A percentile compares a stretch with the other conserved stretches of the same genome.
Evolutionary conservation across 495 filamentous ascomycete genomes (phyloP).

Genomic region (Trichoderma asperelloides): DNA sequence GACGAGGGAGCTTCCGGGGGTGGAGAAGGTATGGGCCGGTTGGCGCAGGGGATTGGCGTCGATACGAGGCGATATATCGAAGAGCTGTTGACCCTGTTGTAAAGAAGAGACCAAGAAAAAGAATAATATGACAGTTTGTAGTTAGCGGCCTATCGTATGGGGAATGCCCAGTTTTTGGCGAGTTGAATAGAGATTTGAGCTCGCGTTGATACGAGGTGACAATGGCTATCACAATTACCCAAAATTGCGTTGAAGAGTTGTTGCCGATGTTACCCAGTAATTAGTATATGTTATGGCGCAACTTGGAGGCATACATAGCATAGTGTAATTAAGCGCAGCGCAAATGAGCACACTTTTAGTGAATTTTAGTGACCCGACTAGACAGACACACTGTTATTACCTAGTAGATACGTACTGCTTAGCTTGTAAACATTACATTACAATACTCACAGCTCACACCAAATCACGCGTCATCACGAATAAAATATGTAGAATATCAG

Average conservation of each 20-base stretch:
- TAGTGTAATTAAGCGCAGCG: no score
- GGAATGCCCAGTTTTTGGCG: no score
- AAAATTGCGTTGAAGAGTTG: neutral
- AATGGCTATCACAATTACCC: neutral
- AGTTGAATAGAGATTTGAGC: no score
- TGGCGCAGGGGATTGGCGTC: slow-evolving; percentile 81
- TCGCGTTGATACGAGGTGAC: neutral
- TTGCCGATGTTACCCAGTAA: no score
- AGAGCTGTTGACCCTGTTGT: slow-evolving; percentile 56
- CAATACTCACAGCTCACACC: neutral
- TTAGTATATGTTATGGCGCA: no score
- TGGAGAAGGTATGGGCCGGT: slow-evolving; percentile 51
- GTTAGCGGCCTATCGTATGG: neutral
- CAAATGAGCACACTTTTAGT: no score
- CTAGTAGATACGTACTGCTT: no score
- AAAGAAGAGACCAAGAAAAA: neutral
- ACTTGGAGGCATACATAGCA: no score
- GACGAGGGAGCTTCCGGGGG: slow-evolving; percentile 33
- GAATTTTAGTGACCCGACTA: no score
- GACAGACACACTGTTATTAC: no score
- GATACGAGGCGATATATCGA: slow-evolving; percentile 85
- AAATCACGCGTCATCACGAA: neutral
- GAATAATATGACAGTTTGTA: neutral
- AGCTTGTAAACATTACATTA: neutral
- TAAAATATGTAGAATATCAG: neutral